Evolutionary conservation across 2,329 filamentous ascomycete genomes (phyloP), one percentile per base, ranked within the genome.

Genomic region (Neospermospora avenae): DNA sequence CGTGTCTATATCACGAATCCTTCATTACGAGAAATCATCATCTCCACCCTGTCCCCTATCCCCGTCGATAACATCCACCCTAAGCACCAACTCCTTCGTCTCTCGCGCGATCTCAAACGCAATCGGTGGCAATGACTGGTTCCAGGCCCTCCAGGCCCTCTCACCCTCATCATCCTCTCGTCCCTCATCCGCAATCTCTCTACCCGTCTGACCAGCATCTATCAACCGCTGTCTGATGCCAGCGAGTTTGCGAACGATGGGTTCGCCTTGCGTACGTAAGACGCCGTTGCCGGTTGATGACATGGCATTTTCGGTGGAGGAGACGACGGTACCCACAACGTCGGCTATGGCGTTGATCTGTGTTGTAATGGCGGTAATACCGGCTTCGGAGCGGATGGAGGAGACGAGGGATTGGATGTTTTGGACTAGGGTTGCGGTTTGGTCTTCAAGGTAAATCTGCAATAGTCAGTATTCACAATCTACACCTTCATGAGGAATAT

Each of bases 21-120:
- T 42, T 64, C 39, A 22, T 70, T 63, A 70, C 67, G 67, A 70
- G 59, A 70, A 72, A 60, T 72, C 70, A 44, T 67, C 68, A 44
- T 59, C 67, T 11, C 55, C 62, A 35, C 58, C 55, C 18, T 61
- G 42, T 18, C 55, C 59, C 37, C 63, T 59, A 31, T 69, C 68
- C 2, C 63, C 67, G 51, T 71, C 69, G 55, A 73, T 68, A 16
- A 67, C 58, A 62, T 82, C 79, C 34, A 81, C 73, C 35, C 77
- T 73, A 24, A 79, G 74, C 11, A 85, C 82, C 61, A 91, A 77
- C 72, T 90, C 90, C 78, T 93, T 95, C 55, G 88, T 89, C 74
- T 92, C 89, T 61, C 89, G 82, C 6, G 89, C 91, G 71, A 93
- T 88, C 74, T 91, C 89, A 74, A 96, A 96, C n/a, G 90, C 90